Evolutionary conservation across 352 stramenopile genomes (phyloP).

Genomic region (Phytophthora tubulina): DNA sequence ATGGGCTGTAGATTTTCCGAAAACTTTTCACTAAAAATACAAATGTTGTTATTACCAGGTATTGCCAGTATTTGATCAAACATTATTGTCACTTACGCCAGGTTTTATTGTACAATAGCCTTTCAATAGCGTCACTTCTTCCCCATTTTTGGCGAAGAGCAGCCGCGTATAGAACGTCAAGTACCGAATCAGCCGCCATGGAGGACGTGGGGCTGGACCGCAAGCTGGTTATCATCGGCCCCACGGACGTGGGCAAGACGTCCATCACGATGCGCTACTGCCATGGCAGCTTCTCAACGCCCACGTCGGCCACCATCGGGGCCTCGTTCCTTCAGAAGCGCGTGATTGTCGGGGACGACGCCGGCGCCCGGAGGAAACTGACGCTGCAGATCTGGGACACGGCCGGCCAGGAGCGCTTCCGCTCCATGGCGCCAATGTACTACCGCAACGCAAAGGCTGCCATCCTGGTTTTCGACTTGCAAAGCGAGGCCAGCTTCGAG

Average conservation of each 20-base stretch:
- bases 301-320: slow-evolving; percentile 87
- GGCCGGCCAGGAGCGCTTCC: slow-evolving; percentile 65
- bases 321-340: slow-evolving; percentile 91
- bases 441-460: slow-evolving; percentile 91
- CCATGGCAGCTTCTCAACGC: slow-evolving; percentile 86
- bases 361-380: slow-evolving; percentile 71
- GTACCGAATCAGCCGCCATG: slow-evolving; percentile 49
- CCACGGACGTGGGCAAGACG: slow-evolving; percentile 91
- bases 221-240: slow-evolving; percentile 91
- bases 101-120: too few relatives aligned
- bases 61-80: too few relatives aligned
- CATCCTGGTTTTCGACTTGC: slow-evolving; percentile 89
- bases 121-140: too few relatives aligned
- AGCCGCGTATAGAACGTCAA: slow-evolving; percentile 6
- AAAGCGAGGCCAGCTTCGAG: slow-evolving; percentile 79
- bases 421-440: slow-evolving; percentile 92
- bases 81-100: too few relatives aligned
- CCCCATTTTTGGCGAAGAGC: slow-evolving; percentile 4
- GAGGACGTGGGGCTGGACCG: slow-evolving; percentile 89
- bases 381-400: slow-evolving; percentile 91
- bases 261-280: slow-evolving; percentile 92
- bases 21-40: too few relatives aligned
- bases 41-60: too few relatives aligned
- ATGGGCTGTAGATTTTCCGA: too few relatives aligned
- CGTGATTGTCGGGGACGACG: slow-evolving; percentile 70